Percentiles rank a stretch among this genome's conserved stretches.
These are phyloP conservation scores for Magnusiomyces tetraspermus DNA, from an alignment of 1,139 yeast genomes.

Conservation along the genomic window DNA sequence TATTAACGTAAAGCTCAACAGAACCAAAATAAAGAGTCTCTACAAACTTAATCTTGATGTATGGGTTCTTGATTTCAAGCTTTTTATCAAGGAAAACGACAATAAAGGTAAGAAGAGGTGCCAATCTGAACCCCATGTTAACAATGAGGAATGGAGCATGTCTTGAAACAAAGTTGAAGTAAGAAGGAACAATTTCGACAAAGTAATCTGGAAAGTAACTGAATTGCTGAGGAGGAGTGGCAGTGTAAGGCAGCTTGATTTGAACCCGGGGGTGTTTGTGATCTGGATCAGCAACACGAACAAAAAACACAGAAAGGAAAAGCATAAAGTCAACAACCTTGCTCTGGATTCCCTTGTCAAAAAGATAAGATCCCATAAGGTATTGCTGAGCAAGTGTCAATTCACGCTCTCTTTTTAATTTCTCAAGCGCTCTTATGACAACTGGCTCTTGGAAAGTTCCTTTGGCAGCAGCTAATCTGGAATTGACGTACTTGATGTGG, in stretches of 20 bases:
- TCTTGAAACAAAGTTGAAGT: conserved; percentile 44
- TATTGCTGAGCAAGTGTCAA: conserved; percentile 7
- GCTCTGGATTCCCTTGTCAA: conserved; percentile 45
- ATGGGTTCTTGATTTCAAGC: conserved; percentile 82
- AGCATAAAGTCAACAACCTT: conserved; percentile 68
- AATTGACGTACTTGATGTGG: conserved; percentile 16
- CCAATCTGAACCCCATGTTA: conserved; percentile 15
- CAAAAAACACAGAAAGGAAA: conserved; percentile 65
- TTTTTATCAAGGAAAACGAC: conserved; percentile 76
- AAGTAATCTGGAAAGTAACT: conserved; percentile 78
- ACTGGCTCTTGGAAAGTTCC: conserved; percentile 21
- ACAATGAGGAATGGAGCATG: conserved; percentile 33
- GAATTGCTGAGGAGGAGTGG: conserved; percentile 52
- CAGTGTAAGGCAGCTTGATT: conserved; percentile 53
- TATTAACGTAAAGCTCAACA: conserved; percentile 39
- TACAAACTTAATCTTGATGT: conserved; percentile 73
- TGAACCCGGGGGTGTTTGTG: conserved; percentile 51
- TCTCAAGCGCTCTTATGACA: conserved; percentile 29
- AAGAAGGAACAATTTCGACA: conserved; percentile 65
- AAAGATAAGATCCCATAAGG: conserved; percentile 40
- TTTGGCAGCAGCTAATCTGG: conserved; percentile 26
- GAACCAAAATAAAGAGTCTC: conserved; percentile 76
- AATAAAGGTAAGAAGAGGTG: conserved; percentile 54
- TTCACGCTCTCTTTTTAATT: conserved; percentile 37
- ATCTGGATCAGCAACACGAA: conserved; percentile 61